Conservation (phyloP, 2,329 filamentous ascomycete species). For the Sclerotiophoma versabilis region DNA sequence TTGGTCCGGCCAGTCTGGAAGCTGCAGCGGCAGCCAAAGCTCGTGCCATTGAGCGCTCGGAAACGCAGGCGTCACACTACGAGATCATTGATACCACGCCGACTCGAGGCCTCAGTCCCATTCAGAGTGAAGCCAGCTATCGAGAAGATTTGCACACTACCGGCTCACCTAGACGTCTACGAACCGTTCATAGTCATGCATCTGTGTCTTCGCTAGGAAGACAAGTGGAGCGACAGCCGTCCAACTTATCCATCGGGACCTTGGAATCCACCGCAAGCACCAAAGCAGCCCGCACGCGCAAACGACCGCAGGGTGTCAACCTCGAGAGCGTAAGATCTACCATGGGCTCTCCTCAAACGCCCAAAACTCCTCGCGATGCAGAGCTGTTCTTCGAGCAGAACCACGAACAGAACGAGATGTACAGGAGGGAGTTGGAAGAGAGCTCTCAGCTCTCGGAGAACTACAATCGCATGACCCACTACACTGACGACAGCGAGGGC, state of each 20-base stretch:
- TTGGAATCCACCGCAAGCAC: constrained; percentile 65
- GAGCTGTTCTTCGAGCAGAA: constrained; percentile 61
- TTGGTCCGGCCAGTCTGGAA: constrained; percentile 30
- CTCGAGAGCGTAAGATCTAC: constrained; percentile 60
- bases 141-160: constrained; percentile 32
- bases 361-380: constrained; percentile 48
- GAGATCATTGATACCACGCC: constrained; percentile 45
- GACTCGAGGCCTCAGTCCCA: constrained; percentile 78
- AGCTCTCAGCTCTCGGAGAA: constrained; percentile 51
- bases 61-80: constrained; percentile 47
- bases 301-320: constrained; percentile 61
- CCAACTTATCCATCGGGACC: constrained; percentile 66
- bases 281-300: constrained; percentile 61
- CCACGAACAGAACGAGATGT: constrained; percentile 67
- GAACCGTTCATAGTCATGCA: constrained; percentile 53
- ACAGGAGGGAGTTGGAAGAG: constrained; percentile 55
- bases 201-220: constrained; percentile 70
- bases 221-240: constrained; percentile 59
- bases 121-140: constrained; percentile 91
- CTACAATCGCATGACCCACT: constrained; percentile 57
- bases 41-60: constrained; percentile 44
- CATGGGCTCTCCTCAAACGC: constrained; percentile 45
- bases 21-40: constrained; percentile 50
- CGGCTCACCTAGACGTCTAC: constrained; percentile 53
- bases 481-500: constrained; percentile 64